phyloP scores from a whole-genome alignment of 176 grass and related monocot genomes.

The Oryza nivara region DNA sequence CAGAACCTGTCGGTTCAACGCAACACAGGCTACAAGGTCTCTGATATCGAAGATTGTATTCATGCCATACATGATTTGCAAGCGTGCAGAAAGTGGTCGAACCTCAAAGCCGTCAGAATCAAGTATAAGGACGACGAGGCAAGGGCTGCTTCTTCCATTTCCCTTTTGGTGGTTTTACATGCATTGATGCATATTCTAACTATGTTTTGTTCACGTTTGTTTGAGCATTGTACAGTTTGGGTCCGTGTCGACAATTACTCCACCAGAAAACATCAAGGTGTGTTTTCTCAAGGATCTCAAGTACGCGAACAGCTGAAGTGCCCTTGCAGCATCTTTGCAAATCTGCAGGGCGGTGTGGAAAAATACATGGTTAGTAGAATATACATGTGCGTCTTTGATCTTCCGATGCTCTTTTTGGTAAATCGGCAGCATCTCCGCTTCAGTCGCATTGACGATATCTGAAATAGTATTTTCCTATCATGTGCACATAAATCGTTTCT shows the following conservation, averaged over 20 bases:
- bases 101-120: conserved; percentile 31
- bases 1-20: conserved; percentile 47
- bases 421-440: background rate
- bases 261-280: conserved; percentile 30
- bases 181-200: background rate
- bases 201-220: background rate
- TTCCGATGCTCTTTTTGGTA: background rate
- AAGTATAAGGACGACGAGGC: conserved; percentile 38
- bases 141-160: background rate
- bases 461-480: conserved; percentile 10
- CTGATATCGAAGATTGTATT: conserved; percentile 45
- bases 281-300: conserved; percentile 33
- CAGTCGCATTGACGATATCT: background rate
- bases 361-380: conserved; percentile 10
- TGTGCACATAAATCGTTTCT: background rate
- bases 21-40: conserved; percentile 54
- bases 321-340: background rate
- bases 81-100: conserved; percentile 28
- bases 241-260: conserved; percentile 29
- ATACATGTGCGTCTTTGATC: background rate
- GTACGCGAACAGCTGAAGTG: background rate
- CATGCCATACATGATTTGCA: conserved; percentile 43
- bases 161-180: background rate
- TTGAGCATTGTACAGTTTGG: conserved; percentile 42
- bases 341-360: background rate